These are phyloP conservation scores for Zygosaccharomyces bailii DNA, from an alignment of 805 yeast genomes.

Conservation along the genomic window DNA sequence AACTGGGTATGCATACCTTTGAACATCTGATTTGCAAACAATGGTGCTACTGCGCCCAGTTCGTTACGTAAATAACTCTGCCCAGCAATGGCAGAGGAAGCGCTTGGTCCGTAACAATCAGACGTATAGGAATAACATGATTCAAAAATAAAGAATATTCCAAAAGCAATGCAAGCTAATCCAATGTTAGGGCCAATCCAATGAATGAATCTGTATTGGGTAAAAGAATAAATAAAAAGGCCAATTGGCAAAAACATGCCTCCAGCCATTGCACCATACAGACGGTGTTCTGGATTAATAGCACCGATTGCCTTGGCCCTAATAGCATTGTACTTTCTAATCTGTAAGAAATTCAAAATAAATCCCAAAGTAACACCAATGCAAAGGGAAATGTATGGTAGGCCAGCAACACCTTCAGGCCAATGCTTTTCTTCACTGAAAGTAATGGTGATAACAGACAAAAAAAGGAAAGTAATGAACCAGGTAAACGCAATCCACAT, in stretches of 20 bases:
- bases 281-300: slow-evolving; percentile 2
- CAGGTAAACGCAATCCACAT: slow-evolving; percentile 5
- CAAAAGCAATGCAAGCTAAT: slow-evolving; percentile 2
- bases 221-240: slow-evolving; percentile 1
- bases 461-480: slow-evolving; percentile 4
- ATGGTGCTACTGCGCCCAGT: slow-evolving; percentile 4
- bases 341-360: slow-evolving; percentile 1
- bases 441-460: slow-evolving; percentile 4
- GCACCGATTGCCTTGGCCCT: slow-evolving; percentile 1
- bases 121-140: slow-evolving; percentile 6
- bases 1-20: neutral
- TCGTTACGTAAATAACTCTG: slow-evolving; percentile 6
- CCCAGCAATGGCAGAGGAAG: slow-evolving; percentile 5
- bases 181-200: slow-evolving; percentile 7
- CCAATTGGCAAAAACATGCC: slow-evolving; percentile 5
- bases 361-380: slow-evolving; percentile 2
- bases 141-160: slow-evolving; percentile 5
- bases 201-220: neutral
- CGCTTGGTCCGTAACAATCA: slow-evolving; percentile 4
- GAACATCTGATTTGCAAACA: slow-evolving; percentile 2
- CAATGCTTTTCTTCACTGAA: neutral
- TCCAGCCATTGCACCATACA: slow-evolving; percentile 6
- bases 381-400: slow-evolving; percentile 2
- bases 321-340: neutral
- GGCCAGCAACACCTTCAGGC: slow-evolving; percentile 6